phyloP scores from a whole-genome alignment of 2,329 filamentous ascomycete genomes.

The Chaetomium sp. region DNA sequence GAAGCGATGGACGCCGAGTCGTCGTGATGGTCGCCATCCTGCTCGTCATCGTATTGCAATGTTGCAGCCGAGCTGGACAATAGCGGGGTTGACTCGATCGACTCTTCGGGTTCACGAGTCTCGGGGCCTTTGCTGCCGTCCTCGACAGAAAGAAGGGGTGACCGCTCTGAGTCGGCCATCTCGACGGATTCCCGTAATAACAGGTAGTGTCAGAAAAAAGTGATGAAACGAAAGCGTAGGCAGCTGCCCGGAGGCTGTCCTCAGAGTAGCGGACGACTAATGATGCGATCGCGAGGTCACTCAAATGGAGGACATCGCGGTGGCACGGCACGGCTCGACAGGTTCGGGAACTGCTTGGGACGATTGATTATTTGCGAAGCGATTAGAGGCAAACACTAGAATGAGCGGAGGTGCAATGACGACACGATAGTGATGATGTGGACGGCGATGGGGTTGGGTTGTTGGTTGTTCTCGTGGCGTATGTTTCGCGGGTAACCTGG shows the following conservation, averaged over 20 bases:
- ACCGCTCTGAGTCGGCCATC: constrained; percentile 51
- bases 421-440: background rate
- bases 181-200: background rate
- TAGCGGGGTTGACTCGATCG: constrained; percentile 55
- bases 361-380: background rate
- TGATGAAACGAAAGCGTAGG: background rate
- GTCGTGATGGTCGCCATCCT: constrained; percentile 38
- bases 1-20: constrained; percentile 41
- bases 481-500: background rate
- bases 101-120: constrained; percentile 34
- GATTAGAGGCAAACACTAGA: background rate
- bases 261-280: background rate
- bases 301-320: constrained; percentile 18
- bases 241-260: background rate
- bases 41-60: constrained; percentile 46
- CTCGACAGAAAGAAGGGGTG: constrained; percentile 48
- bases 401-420: background rate
- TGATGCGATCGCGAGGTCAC: constrained; percentile 16
- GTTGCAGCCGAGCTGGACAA: constrained; percentile 45
- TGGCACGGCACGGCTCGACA: background rate
- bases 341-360: background rate
- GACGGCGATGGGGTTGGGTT: background rate
- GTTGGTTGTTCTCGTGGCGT: background rate
- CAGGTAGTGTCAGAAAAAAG: background rate
- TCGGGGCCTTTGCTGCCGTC: constrained; percentile 35